Percentiles rank a stretch among this genome's conserved stretches.
These are phyloP conservation scores for Austroboletus eburneus DNA, from an alignment of 768 basidiomycete genomes.

Conservation along the genomic window DNA sequence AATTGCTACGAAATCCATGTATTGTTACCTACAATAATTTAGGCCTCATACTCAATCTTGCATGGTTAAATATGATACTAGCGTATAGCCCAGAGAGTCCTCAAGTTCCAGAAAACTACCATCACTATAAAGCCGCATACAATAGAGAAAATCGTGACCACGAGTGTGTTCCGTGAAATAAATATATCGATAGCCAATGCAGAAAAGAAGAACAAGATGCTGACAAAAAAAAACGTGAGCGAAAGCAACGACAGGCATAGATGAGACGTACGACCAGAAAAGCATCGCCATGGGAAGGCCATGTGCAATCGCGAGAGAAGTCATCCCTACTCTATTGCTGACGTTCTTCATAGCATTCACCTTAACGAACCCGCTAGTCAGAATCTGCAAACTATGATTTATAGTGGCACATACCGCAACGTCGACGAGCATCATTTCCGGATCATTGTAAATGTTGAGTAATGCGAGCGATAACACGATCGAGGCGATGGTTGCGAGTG, in stretches of 20 bases:
- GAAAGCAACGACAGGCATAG: not conserved
- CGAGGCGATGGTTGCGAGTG: conserved; percentile 9
- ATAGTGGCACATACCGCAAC: conserved; percentile 6
- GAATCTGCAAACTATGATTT: not conserved
- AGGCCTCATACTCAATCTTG: no score
- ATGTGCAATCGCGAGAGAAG: conserved; percentile 11
- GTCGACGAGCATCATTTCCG: not conserved
- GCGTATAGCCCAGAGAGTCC: not conserved
- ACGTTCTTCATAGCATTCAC: conserved; percentile 2
- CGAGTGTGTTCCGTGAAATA: not conserved
- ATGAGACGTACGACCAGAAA: conserved; percentile 18
- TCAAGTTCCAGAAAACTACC: not conserved
- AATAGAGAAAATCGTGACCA: conserved; percentile 1
- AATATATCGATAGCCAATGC: conserved; percentile 11
- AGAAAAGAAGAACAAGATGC: conserved; percentile 5
- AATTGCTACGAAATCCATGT: no score
- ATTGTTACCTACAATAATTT: no score
- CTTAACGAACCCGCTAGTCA: not conserved
- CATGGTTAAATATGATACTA: no score
- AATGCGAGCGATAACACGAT: conserved; percentile 10
- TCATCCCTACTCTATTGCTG: conserved; percentile 3
- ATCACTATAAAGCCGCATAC: not conserved
- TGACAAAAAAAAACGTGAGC: not conserved
- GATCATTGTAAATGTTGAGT: conserved; percentile 10
- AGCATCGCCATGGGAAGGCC: conserved; percentile 12